These are phyloP conservation scores for Protomyces lactucae-debilis DNA, from an alignment of 1,139 yeast species.

Conservation along the genomic window DNA sequence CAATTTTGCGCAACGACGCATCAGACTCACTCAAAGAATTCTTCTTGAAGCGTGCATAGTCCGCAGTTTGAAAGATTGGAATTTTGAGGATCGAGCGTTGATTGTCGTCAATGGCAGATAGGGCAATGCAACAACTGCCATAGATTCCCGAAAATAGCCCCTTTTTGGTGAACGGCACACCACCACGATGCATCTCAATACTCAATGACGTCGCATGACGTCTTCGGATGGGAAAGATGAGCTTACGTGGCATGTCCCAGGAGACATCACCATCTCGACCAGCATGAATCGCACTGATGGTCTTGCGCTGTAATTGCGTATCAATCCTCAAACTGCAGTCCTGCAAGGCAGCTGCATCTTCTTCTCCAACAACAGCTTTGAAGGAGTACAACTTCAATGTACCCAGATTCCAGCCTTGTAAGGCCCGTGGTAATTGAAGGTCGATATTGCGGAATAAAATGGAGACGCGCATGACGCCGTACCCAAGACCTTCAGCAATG, in stretches of 20 bases:
- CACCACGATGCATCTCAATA: conserved; percentile 19
- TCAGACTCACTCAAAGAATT: conserved; percentile 9
- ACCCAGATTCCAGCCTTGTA: conserved; percentile 29
- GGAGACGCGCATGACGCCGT: conserved; percentile 25
- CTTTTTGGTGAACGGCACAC: conserved; percentile 21
- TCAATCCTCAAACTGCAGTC: conserved; percentile 23
- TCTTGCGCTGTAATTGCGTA: conserved; percentile 16
- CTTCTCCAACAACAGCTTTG: conserved; percentile 9
- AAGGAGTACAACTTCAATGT: conserved; percentile 17
- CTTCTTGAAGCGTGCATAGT: conserved; percentile 23
- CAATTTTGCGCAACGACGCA: conserved; percentile 10
- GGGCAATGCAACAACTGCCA: conserved; percentile 15
- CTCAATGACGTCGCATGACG: conserved; percentile 20
- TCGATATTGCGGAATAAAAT: conserved; percentile 24
- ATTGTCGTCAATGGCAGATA: conserved; percentile 21
- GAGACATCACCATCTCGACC: neutral
- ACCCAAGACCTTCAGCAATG: conserved; percentile 27
- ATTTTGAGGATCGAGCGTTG: conserved; percentile 6
- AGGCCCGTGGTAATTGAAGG: conserved; percentile 9
- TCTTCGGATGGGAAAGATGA: conserved; percentile 14
- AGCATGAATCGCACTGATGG: conserved; percentile 20
- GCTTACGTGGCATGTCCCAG: conserved; percentile 10
- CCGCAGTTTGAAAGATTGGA: conserved; percentile 23
- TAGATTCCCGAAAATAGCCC: conserved; percentile 19
- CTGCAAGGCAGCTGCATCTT: conserved; percentile 13